Evolutionary conservation across 225 moss, liverwort and hornwort genomes (phyloP).

Genomic region (Ulota crispa): DNA sequence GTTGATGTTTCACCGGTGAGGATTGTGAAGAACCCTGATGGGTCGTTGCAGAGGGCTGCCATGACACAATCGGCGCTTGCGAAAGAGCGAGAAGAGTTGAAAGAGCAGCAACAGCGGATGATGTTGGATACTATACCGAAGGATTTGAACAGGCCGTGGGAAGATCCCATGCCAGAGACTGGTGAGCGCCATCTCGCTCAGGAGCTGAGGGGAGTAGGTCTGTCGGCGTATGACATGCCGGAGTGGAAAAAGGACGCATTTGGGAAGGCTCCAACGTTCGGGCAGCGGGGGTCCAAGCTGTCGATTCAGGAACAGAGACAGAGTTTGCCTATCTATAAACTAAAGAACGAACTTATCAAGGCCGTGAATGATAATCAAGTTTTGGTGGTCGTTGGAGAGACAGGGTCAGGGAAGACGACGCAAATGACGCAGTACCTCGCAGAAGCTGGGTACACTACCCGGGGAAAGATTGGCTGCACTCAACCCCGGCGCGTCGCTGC

Average conservation of each 20-base stretch:
- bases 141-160: constrained; percentile 96
- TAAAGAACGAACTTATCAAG: constrained; percentile 84
- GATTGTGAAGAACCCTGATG: constrained; percentile 97
- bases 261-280: constrained; percentile 94
- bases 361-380: constrained; percentile 91
- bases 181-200: constrained; percentile 96
- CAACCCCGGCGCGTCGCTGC: constrained; percentile 94
- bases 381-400: constrained; percentile 94
- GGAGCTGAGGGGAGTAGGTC: constrained; percentile 93
- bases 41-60: constrained; percentile 90
- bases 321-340: constrained; percentile 84
- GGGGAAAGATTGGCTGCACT: constrained; percentile 94
- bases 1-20: constrained; percentile 95
- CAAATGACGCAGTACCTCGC: constrained; percentile 99
- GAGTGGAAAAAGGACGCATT: constrained; percentile 99
- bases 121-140: constrained; percentile 95
- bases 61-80: constrained; percentile 98
- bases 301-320: constrained; percentile 96
- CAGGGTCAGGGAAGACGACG: constrained; percentile 93
- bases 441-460: constrained; percentile 87
- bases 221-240: constrained; percentile 94
- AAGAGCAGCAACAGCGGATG: constrained; percentile 93
- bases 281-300: constrained; percentile 92
- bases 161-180: constrained; percentile 96
- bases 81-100: constrained; percentile 83